Conservation (phyloP, 169 alveolate species). For the Plasmodium coatneyi region DNA sequence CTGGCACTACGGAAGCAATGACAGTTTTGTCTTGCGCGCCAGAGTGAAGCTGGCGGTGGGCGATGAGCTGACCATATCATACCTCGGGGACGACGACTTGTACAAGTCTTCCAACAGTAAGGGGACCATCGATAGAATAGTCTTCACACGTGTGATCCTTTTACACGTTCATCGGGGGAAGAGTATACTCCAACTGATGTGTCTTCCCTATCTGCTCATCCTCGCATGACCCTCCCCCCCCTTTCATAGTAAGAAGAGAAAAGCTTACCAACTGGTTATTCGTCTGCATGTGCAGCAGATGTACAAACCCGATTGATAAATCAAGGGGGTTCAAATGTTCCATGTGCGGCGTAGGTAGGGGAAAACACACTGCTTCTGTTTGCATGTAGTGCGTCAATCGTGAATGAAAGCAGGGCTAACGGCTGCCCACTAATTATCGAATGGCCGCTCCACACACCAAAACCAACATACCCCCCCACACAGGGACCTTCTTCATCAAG, state of each 20-base stretch:
- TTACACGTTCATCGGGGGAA: background rate
- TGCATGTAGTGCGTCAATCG: background rate
- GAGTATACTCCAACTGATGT: background rate
- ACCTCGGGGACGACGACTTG: constrained; percentile 87
- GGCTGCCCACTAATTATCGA: no score
- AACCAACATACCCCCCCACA: background rate
- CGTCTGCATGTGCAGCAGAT: constrained; percentile 86
- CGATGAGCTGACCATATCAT: constrained; percentile 90
- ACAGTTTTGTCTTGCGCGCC: constrained; percentile 85
- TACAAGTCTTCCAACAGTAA: constrained; percentile 85
- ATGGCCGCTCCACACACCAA: no score
- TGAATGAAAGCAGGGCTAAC: background rate
- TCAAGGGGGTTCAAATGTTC: constrained; percentile 87
- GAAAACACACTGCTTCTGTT: background rate
- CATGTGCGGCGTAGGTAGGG: constrained; percentile 82
- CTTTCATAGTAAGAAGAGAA: constrained; percentile 81
- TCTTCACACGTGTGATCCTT: background rate
- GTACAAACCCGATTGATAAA: constrained; percentile 80
- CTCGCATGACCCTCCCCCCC: background rate
- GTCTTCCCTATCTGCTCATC: background rate
- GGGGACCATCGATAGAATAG: background rate
- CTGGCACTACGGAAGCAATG: constrained; percentile 89
- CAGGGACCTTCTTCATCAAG: constrained; percentile 70
- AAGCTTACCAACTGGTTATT: constrained; percentile 87
- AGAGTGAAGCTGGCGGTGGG: constrained; percentile 84